Percentiles rank a stretch among this genome's conserved stretches.
Conservation (phyloP, 164 flowering plant species). For the Aristolochia californica region DNA sequence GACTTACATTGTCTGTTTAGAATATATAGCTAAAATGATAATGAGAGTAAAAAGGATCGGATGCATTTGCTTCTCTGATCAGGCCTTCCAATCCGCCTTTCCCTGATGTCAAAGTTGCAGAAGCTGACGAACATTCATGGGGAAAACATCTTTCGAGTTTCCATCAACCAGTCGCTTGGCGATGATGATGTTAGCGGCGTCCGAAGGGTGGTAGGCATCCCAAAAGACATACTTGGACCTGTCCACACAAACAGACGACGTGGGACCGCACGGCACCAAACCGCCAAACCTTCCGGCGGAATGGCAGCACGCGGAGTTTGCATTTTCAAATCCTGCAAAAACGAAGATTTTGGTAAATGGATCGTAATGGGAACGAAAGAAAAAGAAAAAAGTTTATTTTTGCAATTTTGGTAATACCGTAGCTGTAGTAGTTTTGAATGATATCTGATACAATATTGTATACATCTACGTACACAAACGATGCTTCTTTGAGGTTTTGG, state of each 20-base stretch:
- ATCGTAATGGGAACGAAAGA: not conserved
- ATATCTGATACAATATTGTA: constrained; percentile 39
- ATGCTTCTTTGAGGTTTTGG: constrained; percentile 25
- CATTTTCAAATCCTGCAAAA: constrained; percentile 32
- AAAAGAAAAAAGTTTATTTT: not conserved
- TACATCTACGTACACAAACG: constrained; percentile 47
- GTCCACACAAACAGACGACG: constrained; percentile 30
- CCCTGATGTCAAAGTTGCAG: not conserved
- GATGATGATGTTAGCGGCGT: constrained; percentile 32
- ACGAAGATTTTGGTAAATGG: not conserved
- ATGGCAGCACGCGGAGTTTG: constrained; percentile 29
- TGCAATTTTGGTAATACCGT: constrained; percentile 28
- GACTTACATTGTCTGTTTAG: too few species aligned
- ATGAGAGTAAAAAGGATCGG: too few species aligned
- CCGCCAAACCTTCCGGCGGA: constrained; percentile 30
- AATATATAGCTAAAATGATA: too few species aligned
- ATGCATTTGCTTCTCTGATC: too few species aligned
- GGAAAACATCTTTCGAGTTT: constrained; percentile 17
- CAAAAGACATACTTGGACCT: constrained; percentile 46
- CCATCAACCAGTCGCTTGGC: constrained; percentile 35
- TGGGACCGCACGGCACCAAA: constrained; percentile 29
- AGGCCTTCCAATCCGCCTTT: too few species aligned
- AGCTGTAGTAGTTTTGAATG: constrained; percentile 28
- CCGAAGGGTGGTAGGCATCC: constrained; percentile 54
- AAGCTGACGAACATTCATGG: constrained; percentile 33